These are phyloP conservation scores for Musa schizocarpa DNA, from an alignment of 176 grass and related monocot genomes.

Conservation along the genomic window DNA sequence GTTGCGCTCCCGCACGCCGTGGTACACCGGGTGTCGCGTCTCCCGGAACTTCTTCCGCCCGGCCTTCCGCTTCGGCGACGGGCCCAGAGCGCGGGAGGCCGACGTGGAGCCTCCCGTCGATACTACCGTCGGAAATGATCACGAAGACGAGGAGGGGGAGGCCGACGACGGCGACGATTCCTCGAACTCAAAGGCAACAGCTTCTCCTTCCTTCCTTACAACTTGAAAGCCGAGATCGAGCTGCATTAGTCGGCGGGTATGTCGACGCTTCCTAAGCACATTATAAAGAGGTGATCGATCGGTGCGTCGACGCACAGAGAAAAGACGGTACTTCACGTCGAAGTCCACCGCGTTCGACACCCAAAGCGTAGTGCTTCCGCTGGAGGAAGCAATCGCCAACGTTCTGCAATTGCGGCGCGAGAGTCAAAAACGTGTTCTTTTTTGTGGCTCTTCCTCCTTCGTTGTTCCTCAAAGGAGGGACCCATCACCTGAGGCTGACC, in stretches of 20 bases:
- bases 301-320: neutral
- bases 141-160: neutral
- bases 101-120: neutral
- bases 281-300: no score
- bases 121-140: neutral
- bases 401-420: neutral
- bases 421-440: neutral
- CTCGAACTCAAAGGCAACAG: neutral
- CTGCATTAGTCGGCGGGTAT: no score
- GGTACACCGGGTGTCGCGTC: slow-evolving; percentile 74
- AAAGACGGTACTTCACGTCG: neutral
- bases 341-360: neutral
- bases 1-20: slow-evolving; percentile 44
- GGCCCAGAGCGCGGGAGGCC: neutral
- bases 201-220: no score
- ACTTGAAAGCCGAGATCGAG: no score
- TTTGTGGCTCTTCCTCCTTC: neutral
- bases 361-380: neutral
- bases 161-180: neutral
- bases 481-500: no score
- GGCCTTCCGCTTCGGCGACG: slow-evolving; percentile 5
- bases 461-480: no score
- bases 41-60: slow-evolving; percentile 76
- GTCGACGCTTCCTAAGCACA: no score
- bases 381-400: neutral